phyloP scores from a whole-genome alignment of 2,329 filamentous ascomycete genomes.

The Colletotrichum sp. region DNA sequence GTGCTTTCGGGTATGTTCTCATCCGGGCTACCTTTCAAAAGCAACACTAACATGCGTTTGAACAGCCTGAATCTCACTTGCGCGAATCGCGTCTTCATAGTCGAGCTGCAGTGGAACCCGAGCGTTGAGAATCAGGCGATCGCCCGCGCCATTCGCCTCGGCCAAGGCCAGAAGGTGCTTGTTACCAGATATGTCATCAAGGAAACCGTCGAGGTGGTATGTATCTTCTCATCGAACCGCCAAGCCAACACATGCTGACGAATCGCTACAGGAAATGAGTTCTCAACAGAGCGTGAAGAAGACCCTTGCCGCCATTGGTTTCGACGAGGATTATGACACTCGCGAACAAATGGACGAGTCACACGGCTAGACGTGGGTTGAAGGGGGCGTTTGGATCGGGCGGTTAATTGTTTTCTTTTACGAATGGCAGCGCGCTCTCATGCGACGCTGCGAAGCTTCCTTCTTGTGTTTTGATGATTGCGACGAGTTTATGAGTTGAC shows the following conservation, averaged over 20 bases:
- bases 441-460: background rate
- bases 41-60: background rate
- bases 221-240: background rate
- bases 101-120: constrained; percentile 62
- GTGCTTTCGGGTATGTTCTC: constrained; percentile 49
- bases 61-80: constrained; percentile 51
- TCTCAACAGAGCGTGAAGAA: constrained; percentile 14
- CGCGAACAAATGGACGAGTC: background rate
- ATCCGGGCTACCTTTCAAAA: background rate
- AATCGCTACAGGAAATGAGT: constrained; percentile 2
- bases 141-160: constrained; percentile 50
- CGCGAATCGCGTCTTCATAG: constrained; percentile 53
- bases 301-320: constrained; percentile 3
- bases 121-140: constrained; percentile 58
- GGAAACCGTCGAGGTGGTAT: constrained; percentile 48
- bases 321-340: background rate
- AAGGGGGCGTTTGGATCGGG: background rate
- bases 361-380: background rate
- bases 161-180: constrained; percentile 45
- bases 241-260: background rate
- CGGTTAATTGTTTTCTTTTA: fast-evolving
- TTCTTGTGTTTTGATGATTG: background rate
- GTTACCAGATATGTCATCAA: constrained; percentile 51
- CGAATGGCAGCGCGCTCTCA: background rate
- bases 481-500: background rate